Evolutionary conservation across 2,329 filamentous ascomycete genomes (phyloP).

Genomic region (Pseudogymnoascus sp.): DNA sequence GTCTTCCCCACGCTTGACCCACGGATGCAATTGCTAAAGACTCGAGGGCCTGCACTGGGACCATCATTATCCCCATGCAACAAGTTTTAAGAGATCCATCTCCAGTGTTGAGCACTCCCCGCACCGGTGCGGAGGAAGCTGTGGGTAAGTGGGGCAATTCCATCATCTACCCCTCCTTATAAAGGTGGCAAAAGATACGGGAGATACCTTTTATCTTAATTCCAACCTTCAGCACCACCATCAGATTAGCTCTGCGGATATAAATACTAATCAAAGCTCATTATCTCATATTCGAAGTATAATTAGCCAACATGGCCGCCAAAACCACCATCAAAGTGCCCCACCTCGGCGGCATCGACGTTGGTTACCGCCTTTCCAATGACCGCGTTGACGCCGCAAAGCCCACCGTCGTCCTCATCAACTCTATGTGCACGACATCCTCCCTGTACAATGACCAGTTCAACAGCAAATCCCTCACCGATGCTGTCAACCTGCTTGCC

Average conservation of each 20-base stretch:
- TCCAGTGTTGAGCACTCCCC: background rate
- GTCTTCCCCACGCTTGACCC: background rate
- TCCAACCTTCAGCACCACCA: background rate
- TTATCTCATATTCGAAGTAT: background rate
- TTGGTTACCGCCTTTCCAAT: conserved; percentile 32
- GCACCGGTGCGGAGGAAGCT: background rate
- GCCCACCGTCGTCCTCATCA: conserved; percentile 43
- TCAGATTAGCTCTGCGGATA: background rate
- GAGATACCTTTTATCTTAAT: background rate
- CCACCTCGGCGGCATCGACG: conserved; percentile 40
- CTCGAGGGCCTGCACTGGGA: background rate
- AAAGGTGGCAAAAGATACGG: background rate
- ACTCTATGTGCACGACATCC: conserved; percentile 42
- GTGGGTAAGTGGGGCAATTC: background rate
- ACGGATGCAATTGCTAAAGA: background rate
- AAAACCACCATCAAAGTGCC: conserved; percentile 36
- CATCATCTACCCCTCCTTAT: background rate
- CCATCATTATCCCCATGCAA: background rate
- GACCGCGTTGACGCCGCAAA: conserved; percentile 39
- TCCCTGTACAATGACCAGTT: conserved; percentile 40
- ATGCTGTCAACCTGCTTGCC: conserved; percentile 40
- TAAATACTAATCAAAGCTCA: background rate
- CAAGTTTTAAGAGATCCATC: background rate
- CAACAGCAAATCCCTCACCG: conserved; percentile 31
- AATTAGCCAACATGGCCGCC: conserved; percentile 24